Conservation (phyloP, 116 monocot species). For the Phalaenopsis hybrid region DNA sequence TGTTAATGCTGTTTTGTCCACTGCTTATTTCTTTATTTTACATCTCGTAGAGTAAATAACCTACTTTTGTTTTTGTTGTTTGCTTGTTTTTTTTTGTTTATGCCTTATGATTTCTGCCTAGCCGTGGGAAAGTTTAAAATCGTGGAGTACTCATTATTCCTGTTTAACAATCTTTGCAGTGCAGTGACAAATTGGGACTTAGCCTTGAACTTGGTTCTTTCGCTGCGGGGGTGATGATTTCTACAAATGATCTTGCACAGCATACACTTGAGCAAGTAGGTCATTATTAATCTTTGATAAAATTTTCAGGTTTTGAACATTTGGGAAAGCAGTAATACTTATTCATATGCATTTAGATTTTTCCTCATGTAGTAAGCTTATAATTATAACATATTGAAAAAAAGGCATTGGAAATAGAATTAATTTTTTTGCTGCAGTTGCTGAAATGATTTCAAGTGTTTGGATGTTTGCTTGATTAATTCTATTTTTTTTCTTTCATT, state of each 20-base stretch:
- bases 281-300: not conserved
- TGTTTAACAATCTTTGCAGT: conserved; percentile 36
- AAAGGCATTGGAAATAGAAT: not conserved
- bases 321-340: not conserved
- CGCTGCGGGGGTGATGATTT: conserved; percentile 94
- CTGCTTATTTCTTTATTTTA: not conserved
- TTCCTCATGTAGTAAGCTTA: too few relatives aligned
- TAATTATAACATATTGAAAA: not conserved
- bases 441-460: not conserved
- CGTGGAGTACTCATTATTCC: not conserved
- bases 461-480: not conserved
- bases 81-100: too few relatives aligned
- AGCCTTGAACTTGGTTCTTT: conserved; percentile 97
- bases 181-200: conserved; percentile 90
- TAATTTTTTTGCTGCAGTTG: not conserved
- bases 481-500: not conserved
- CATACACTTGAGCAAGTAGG: conserved; percentile 94
- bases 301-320: not conserved
- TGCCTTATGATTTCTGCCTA: not conserved
- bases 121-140: not conserved
- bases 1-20: not conserved
- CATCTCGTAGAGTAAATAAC: not conserved
- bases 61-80: too few relatives aligned
- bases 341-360: too few relatives aligned
- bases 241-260: conserved; percentile 85